Base-by-base conservation (phyloP, 192 early-diverging fungal genomes). In the Coemansia aciculifera region DNA sequence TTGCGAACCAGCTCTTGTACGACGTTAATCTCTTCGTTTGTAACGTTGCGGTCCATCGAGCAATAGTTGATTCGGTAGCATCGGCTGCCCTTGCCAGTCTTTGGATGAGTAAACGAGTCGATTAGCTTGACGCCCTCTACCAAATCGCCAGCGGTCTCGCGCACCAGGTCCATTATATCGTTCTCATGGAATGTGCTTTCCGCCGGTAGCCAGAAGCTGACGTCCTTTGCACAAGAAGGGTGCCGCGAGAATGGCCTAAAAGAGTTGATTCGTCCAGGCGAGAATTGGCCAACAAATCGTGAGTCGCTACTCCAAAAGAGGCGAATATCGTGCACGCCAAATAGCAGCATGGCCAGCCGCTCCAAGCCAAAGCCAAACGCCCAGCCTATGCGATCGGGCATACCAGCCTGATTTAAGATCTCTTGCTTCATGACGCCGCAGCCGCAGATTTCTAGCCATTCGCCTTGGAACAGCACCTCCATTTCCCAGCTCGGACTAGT, bases 341-440 rank as follows among this genome's bases (percentile, higher is more conserved):
- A 99, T 64, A 99, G 83, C 8, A 97, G 92, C 94, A 99, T 94
- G 0, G 97, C 94, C 59, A 99, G 85, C 9, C 97, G 83, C 77
- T 99, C 97, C 19, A 99, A 85, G 11, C 97, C 97, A 66, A 97
- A 85, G n/a, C 97, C 97, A 79, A 97, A 97, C 21, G 97, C 97
- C 97, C 97, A 99, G 24, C 94, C 97, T 62, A 99, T 83, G 44
- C 90, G 88, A 54, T 94, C 88, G 1, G 86, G 24, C 52, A 87
- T 83, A 23, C 89, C 90, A 7, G 89, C 85, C 5, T 81, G 79
- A 68, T 91, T 82, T 64, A 99, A 62, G 49, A 99, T 91, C 37
- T 81, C 66, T 78, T 99, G 97, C 59, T 89, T 84, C 67, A 95
- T 92, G 27, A 99, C 88, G 36, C 97, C 97, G 81, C 93, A 96